Evolutionary conservation across 2,329 filamentous ascomycete genomes (phyloP).

Genomic region (Hypoxylon sp.): DNA sequence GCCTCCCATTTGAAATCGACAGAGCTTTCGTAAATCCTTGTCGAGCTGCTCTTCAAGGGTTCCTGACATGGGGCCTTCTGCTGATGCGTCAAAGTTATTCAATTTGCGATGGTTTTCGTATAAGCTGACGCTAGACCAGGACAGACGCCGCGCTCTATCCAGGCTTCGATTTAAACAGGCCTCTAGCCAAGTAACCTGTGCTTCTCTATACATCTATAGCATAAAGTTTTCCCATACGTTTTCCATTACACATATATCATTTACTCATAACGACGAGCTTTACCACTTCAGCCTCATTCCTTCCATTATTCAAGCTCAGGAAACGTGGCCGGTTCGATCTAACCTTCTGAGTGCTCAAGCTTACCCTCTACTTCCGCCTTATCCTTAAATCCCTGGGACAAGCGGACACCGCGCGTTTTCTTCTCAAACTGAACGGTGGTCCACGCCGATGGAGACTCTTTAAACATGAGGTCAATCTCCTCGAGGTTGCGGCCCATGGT

Average conservation of each 20-base stretch:
- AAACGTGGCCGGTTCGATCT: neutral
- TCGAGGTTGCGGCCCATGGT: constrained; percentile 65
- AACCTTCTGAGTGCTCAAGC: constrained; percentile 23
- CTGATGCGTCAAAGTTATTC: neutral
- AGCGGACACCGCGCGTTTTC: constrained; percentile 49
- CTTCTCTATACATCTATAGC: constrained; percentile 1
- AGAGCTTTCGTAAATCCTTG: neutral
- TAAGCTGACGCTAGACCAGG: constrained; percentile 8
- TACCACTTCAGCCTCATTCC: neutral
- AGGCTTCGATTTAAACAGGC: constrained; percentile 3
- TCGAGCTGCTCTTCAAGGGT: neutral
- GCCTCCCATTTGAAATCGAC: neutral
- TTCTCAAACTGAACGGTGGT: constrained; percentile 55
- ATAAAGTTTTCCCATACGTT: too few species aligned
- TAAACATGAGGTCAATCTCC: constrained; percentile 60
- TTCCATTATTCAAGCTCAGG: neutral
- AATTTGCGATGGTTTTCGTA: constrained; percentile 1
- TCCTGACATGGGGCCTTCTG: neutral
- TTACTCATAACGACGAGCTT: constrained; percentile 4
- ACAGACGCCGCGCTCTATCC: neutral
- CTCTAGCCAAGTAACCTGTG: neutral
- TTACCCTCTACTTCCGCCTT: constrained; percentile 34
- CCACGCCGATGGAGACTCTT: constrained; percentile 55
- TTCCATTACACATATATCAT: constrained; percentile 19
- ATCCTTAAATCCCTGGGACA: constrained; percentile 51